Percentiles rank a stretch among this genome's conserved stretches.
Conservation (phyloP, 352 stramenopile species). For the Thraustochytrium striatum region DNA sequence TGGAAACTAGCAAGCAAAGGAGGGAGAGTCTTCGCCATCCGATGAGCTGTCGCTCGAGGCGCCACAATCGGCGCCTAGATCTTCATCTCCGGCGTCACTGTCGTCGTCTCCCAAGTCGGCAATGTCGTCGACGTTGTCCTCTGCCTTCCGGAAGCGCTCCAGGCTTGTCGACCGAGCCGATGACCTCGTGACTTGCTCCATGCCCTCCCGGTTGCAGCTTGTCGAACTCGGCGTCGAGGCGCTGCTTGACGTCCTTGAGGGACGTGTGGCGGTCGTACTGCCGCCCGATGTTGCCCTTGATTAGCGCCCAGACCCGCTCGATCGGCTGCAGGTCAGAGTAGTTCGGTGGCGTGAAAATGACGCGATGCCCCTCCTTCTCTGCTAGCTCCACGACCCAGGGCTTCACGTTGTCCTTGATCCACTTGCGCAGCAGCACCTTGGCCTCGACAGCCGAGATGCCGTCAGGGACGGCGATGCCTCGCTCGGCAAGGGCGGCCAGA, state of each 20-base stretch:
- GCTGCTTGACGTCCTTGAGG: constrained; percentile 43
- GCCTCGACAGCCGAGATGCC: neutral
- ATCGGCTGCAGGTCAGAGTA: constrained; percentile 54
- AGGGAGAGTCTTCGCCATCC: too few relatives aligned
- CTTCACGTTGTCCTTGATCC: constrained; percentile 31
- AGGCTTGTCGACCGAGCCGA: neutral
- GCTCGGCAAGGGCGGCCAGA: neutral
- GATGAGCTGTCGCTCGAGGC: too few relatives aligned
- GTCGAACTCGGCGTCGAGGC: constrained; percentile 21
- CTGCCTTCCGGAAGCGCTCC: neutral
- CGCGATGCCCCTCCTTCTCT: neutral
- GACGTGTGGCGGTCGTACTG: constrained; percentile 42
- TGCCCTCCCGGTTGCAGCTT: constrained; percentile 50
- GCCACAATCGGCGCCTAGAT: too few relatives aligned
- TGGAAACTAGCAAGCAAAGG: too few relatives aligned
- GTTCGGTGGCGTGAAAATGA: constrained; percentile 51
- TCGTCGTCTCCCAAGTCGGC: neutral
- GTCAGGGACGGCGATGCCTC: neutral
- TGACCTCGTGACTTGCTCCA: neutral
- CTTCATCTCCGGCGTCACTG: neutral
- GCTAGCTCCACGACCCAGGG: constrained; percentile 39
- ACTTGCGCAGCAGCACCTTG: constrained; percentile 10
- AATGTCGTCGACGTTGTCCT: neutral
- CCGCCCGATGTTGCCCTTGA: constrained; percentile 49
- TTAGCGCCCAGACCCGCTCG: constrained; percentile 48